phyloP scores from a whole-genome alignment of 73 alveolate genomes.

The Paramecium biaurelia region DNA sequence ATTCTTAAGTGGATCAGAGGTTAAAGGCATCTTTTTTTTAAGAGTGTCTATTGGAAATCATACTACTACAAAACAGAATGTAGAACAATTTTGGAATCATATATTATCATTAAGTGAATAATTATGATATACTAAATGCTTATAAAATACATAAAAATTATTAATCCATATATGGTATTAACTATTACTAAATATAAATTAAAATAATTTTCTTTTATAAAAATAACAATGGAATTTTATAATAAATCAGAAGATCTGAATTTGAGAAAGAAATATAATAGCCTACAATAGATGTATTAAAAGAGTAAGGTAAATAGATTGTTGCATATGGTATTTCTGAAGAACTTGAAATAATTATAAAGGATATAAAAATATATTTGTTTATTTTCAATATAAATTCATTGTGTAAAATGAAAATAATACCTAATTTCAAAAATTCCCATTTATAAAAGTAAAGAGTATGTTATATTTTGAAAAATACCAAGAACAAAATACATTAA shows the following conservation, averaged over 20 bases:
- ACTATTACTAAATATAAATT: no score
- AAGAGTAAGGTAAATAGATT: neutral
- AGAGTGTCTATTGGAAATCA: slow-evolving; percentile 40
- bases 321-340: slow-evolving; percentile 13
- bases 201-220: slow-evolving; percentile 26
- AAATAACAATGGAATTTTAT: slow-evolving; percentile 34
- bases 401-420: neutral
- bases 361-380: slow-evolving; percentile 57
- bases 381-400: slow-evolving; percentile 33
- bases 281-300: slow-evolving; percentile 43
- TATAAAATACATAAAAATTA: no score
- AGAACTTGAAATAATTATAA: slow-evolving; percentile 45
- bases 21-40: slow-evolving; percentile 5
- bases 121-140: no score
- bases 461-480: slow-evolving; percentile 51
- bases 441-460: slow-evolving; percentile 57
- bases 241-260: slow-evolving; percentile 55
- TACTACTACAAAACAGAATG: slow-evolving; percentile 36
- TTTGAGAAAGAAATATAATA: slow-evolving; percentile 49
- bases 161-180: no score
- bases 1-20: slow-evolving; percentile 3
- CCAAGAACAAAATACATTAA: slow-evolving; percentile 23
- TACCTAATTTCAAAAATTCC: slow-evolving; percentile 23
- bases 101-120: neutral
- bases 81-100: slow-evolving; percentile 37